Evolutionary conservation across 148 eudicot species (phyloP).

Genomic region (Cornus florida): DNA sequence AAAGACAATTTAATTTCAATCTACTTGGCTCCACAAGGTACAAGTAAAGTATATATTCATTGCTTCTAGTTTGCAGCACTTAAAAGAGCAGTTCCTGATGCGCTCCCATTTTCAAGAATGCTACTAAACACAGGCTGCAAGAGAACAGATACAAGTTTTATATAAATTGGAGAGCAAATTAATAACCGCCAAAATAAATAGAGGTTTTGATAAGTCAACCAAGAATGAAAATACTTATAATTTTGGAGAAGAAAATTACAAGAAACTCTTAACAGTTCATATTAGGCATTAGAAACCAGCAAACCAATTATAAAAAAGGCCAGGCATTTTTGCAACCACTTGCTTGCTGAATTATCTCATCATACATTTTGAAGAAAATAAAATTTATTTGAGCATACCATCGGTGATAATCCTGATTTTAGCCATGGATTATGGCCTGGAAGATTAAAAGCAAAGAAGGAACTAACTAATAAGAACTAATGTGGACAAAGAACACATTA

Average conservation of each 20-base stretch:
- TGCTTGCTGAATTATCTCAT: no score
- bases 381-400: no score
- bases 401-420: no score
- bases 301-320: neutral
- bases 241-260: neutral
- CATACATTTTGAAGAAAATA: neutral
- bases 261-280: neutral
- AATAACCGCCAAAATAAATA: no score
- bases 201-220: neutral
- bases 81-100: conserved; percentile 42
- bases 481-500: no score
- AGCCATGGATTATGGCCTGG: no score
- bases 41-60: neutral
- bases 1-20: neutral
- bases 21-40: neutral
- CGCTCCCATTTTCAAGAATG: conserved; percentile 48
- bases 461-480: no score
- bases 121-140: conserved; percentile 54
- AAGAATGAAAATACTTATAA: neutral
- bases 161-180: neutral
- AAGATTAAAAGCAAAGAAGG: no score
- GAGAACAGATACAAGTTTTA: conserved; percentile 6
- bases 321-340: no score
- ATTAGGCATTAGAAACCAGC: neutral
- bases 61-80: conserved; percentile 28